Percentiles rank a stretch among this genome's conserved stretches.
phyloP scores from a whole-genome alignment of 2,329 filamentous ascomycete genomes.

The Colletotrichum paranaense region DNA sequence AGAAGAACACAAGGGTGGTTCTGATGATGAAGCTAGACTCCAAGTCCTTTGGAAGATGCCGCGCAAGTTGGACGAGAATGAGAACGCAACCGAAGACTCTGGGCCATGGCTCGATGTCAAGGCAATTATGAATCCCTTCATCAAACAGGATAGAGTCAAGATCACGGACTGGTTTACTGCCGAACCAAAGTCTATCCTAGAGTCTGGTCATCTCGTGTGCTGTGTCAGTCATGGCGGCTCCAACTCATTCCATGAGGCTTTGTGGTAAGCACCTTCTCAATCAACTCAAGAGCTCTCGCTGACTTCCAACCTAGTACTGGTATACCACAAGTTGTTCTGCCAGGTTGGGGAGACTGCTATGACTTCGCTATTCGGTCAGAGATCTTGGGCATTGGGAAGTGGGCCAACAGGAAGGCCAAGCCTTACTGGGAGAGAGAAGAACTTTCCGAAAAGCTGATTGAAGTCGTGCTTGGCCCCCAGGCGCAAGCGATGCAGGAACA shows the following conservation, averaged over 20 bases:
- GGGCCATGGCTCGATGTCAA: slow-evolving; percentile 32
- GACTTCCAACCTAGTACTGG: background rate
- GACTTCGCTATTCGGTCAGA: slow-evolving; percentile 27
- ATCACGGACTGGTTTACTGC: slow-evolving; percentile 53
- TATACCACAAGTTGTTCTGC: slow-evolving; percentile 19
- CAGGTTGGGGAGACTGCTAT: slow-evolving; percentile 24
- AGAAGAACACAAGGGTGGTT: background rate
- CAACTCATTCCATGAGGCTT: slow-evolving; percentile 54
- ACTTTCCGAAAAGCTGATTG: slow-evolving; percentile 34
- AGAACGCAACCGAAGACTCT: background rate
- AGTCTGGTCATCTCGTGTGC: slow-evolving; percentile 50
- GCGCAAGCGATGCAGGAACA: slow-evolving; percentile 19
- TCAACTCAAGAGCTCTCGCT: background rate
- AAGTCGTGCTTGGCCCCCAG: slow-evolving; percentile 35
- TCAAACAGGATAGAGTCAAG: slow-evolving; percentile 46
- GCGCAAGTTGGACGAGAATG: slow-evolving; percentile 8
- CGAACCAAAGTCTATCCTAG: slow-evolving; percentile 50
- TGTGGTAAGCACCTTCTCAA: slow-evolving; percentile 43
- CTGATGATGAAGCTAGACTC: slow-evolving; percentile 37
- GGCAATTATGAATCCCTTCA: slow-evolving; percentile 39
- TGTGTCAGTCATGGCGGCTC: slow-evolving; percentile 60
- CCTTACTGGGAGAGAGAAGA: slow-evolving; percentile 40
- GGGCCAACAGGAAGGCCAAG: slow-evolving; percentile 38
- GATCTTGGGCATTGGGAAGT: slow-evolving; percentile 22
- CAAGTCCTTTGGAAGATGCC: slow-evolving; percentile 53